Percentiles rank a stretch among this genome's conserved stretches.
phyloP scores from a whole-genome alignment of 305 asterid species.

The Fraxinus latifolia region DNA sequence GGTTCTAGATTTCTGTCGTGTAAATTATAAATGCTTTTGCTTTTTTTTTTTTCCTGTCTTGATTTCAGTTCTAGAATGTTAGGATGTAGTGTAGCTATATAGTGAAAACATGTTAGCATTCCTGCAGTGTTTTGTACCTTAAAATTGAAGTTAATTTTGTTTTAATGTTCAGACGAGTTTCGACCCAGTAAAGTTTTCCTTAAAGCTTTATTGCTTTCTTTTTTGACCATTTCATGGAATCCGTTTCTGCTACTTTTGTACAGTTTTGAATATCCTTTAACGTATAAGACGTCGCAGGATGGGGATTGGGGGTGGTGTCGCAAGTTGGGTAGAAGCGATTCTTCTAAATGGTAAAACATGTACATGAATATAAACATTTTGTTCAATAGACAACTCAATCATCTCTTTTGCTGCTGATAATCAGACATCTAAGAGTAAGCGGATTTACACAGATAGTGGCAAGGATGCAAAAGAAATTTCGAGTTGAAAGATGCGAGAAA shows the following conservation, averaged over 20 bases:
- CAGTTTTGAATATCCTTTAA: neutral
- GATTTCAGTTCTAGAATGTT: neutral
- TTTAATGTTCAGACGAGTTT: neutral
- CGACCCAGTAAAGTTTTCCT: neutral
- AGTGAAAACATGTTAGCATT: neutral
- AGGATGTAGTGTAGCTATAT: neutral
- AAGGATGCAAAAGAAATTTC: neutral
- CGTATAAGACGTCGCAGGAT: neutral
- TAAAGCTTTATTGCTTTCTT: neutral
- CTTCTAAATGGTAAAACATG: neutral
- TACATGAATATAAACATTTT: constrained; percentile 8
- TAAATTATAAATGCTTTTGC: constrained; percentile 24
- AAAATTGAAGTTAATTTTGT: neutral
- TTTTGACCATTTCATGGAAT: neutral
- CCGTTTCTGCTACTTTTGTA: neutral
- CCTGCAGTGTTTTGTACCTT: neutral
- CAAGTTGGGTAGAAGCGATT: neutral
- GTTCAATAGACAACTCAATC: neutral
- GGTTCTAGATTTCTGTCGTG: constrained; percentile 4
- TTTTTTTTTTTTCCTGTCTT: neutral
- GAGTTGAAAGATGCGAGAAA: neutral
- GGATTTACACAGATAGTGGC: neutral
- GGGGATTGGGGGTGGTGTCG: neutral
- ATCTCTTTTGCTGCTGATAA: neutral
- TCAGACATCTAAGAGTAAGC: neutral